A percentile compares a stretch with the other conserved stretches of the same genome.
These are phyloP conservation scores for Cydonia oblonga DNA, from an alignment of 331 rosid species.

Conservation along the genomic window DNA sequence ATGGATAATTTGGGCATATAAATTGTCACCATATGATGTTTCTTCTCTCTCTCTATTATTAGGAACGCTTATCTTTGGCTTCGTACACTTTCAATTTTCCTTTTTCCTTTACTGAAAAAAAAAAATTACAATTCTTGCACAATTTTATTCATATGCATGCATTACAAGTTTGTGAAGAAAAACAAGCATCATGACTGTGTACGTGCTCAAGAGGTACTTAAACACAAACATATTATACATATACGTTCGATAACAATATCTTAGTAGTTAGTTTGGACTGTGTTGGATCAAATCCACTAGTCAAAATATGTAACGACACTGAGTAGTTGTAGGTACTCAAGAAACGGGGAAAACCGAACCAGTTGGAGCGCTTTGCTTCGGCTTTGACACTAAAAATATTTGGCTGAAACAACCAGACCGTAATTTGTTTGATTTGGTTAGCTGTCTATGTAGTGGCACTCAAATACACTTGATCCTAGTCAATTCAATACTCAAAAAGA, in stretches of 20 bases:
- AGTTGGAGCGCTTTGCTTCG: background rate
- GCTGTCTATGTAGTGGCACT: background rate
- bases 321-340: background rate
- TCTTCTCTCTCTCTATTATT: background rate
- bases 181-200: background rate
- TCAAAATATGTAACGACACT: background rate
- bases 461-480: background rate
- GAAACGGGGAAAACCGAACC: background rate
- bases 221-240: background rate
- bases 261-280: background rate
- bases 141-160: background rate
- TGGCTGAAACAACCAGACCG: background rate
- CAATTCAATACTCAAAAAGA: background rate
- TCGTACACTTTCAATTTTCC: background rate
- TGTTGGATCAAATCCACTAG: background rate
- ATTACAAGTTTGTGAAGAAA: background rate
- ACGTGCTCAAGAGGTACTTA: background rate
- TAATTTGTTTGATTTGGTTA: background rate
- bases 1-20: background rate
- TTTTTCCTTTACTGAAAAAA: background rate
- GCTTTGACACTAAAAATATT: background rate
- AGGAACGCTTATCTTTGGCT: background rate
- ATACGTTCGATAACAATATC: too few relatives aligned
- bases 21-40: background rate
- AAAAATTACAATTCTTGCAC: background rate